phyloP scores from a whole-genome alignment of 805 yeast species.

The Yarrowia sp. region DNA sequence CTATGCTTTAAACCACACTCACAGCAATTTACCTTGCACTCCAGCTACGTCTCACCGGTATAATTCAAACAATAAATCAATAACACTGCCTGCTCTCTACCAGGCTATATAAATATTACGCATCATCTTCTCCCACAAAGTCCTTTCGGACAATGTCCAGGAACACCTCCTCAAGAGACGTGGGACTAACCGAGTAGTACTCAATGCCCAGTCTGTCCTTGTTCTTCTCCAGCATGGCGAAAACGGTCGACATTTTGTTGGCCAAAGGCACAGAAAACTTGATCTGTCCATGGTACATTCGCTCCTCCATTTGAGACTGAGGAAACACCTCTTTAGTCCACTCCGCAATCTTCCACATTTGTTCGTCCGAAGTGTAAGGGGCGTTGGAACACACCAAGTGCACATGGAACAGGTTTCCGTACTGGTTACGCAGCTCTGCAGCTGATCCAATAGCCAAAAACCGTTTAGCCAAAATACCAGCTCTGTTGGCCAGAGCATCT shows the following conservation, averaged over 20 bases:
- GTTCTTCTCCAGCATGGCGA: conserved; percentile 30
- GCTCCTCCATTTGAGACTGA: conserved; percentile 36
- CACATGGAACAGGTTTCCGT: conserved; percentile 38
- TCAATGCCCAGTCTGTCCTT: conserved; percentile 33
- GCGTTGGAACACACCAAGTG: conserved; percentile 37
- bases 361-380: conserved; percentile 34
- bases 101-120: neutral
- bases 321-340: conserved; percentile 34
- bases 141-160: conserved; percentile 36
- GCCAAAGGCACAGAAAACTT: conserved; percentile 35
- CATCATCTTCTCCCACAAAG: conserved; percentile 15
- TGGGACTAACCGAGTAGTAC: conserved; percentile 37
- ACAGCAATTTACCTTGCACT: no score
- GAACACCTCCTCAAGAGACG: conserved; percentile 40
- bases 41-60: no score
- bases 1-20: no score
- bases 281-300: conserved; percentile 39
- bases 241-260: conserved; percentile 30
- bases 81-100: no score
- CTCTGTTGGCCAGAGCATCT: conserved; percentile 40
- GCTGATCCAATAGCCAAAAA: conserved; percentile 40
- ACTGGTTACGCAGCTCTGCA: conserved; percentile 34
- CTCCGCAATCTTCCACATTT: conserved; percentile 34
- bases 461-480: conserved; percentile 39
- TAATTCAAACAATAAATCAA: no score